Evolutionary conservation across 2,329 filamentous ascomycete species (phyloP), one percentile per base, ranked within the genome.

Genomic region (Paecilomyces sp.): DNA sequence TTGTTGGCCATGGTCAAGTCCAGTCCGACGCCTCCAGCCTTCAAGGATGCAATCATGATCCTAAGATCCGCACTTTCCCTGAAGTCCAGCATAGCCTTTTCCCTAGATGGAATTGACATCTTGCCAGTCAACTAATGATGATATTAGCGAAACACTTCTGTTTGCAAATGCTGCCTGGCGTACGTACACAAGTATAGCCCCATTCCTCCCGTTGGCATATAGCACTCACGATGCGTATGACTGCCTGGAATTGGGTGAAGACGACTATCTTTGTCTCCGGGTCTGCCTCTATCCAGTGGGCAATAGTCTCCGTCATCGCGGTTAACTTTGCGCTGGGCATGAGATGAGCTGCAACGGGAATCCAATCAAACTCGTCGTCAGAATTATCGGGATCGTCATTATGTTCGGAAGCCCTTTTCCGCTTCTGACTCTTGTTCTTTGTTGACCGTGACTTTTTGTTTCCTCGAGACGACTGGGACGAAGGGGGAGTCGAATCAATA

Each of bases 1-100:
- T 83, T 78, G 55, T 83, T 85, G 1, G 86, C 85, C 70, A 81
- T 81, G 0, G 83, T 85, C 11, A 88, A 72, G 64, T 88, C 87
- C 24, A 88, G 76, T 0, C 83, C 81, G 3, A 77, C 71, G 2
- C 85, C 85, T 33, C 85, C 85, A 24, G 80, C 82, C 57, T 80
- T 83, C 1, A 87, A 72, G 0, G 81, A 82, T 1, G 82, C 80
- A 12, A 88, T 73, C 62, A 88, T 67, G 24, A 88, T 76, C 30
- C 72, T 75, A 8, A 73, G 69, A 0, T 75, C 56, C 0, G 67
- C 59, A 0, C 81, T 64, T 0, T 75, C 65, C 4, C 71, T 71
- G 65, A 88, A 88, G 0, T 67, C 65, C 0, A 68, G 56, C 56
- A 87, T 77, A 0, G 76, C 75, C 12, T 77, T 74, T 1, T 80